Evolutionary conservation across 2,329 filamentous ascomycete genomes (phyloP), one percentile per base, ranked within the genome.

Genomic region (Pezicula rhizophila): DNA sequence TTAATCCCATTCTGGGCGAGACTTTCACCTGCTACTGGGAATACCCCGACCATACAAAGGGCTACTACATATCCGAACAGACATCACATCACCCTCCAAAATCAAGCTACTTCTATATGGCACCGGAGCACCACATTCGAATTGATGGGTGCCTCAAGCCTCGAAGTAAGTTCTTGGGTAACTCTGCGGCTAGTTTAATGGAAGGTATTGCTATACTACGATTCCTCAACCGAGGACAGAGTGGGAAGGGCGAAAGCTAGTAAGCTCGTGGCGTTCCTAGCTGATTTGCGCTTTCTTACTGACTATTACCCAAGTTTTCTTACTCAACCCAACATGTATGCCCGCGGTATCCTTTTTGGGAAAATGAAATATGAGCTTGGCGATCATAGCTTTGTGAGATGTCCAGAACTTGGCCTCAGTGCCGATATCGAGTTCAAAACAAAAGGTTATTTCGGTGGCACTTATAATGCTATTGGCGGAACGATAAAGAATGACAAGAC

Each of bases 341-440:
- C 92, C 18, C 82, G 93, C 53, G 92, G 93, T 33, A 97, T 99
- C 52, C 75, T 99, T 8, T 96, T 99, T 62, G 93, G 93, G 42
- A 97, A 96, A 68, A 97, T 99, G 93, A 97, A 96, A 69, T 99
- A 97, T 68, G 93, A 99, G 72, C 81, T 99, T 7, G 93, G 92
- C 55, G 92, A 97, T 66, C 91, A 96, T 71, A 96, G 91, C 66
- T 89, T 90, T 60, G 88, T 99, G 17, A 80, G 85, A 57, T 97
- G 93, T 66, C 89, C 92, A 0, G 92, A 97, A 66, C 79, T 89
- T 15, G 85, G 90, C 50, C 76, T 99, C 15, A 79, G 83, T 23
- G 92, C 90, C 52, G 92, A 99, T 65, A 83, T 99, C 52, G 93
- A 99, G 57, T 99, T 99, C 78, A 97, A 97, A 73, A 95, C 89